Evolutionary conservation across 1,284 basidiomycete species (phyloP).

Genomic region (Ganoderma multipileum): DNA sequence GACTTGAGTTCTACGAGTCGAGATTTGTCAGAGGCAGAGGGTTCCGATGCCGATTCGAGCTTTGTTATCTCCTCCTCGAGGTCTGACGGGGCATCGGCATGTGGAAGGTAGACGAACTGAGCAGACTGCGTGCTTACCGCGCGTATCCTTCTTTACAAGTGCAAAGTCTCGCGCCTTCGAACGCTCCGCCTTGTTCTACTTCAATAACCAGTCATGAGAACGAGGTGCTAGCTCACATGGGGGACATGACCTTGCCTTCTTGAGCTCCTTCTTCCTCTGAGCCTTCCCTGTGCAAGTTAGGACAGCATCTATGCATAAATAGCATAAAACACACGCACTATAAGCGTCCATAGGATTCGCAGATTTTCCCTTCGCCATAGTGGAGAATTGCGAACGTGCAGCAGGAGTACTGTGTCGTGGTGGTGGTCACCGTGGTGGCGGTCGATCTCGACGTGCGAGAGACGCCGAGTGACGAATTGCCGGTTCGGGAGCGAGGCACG

Average conservation of each 20-base stretch:
- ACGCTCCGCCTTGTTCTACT: constrained; percentile 89
- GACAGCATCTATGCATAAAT: constrained; percentile 5
- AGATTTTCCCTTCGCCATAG: constrained; percentile 84
- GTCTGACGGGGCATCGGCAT: constrained; percentile 48
- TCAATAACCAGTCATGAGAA: constrained; percentile 34
- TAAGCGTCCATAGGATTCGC: constrained; percentile 87
- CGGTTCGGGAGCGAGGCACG: constrained; percentile 37
- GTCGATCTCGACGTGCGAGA: constrained; percentile 6
- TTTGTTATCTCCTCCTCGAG: constrained; percentile 75
- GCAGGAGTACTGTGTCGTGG: no score
- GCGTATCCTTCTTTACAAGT: constrained; percentile 88
- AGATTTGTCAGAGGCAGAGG: constrained; percentile 55
- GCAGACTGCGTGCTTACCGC: constrained; percentile 51
- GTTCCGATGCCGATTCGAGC: constrained; percentile 56
- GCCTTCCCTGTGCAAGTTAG: constrained; percentile 70
- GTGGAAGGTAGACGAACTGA: neutral
- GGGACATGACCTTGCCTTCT: constrained; percentile 67
- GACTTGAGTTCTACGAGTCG: constrained; percentile 71
- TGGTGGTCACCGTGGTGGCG: neutral
- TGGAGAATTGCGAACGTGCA: neutral
- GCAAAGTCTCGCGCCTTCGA: constrained; percentile 82
- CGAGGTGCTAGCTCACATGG: constrained; percentile 9
- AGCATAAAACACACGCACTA: constrained; percentile 57
- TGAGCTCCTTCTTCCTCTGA: constrained; percentile 87
- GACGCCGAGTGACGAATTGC: neutral